Evolutionary conservation across 495 filamentous ascomycete species (phyloP).

Genomic region (Cercophora newfieldiana): DNA sequence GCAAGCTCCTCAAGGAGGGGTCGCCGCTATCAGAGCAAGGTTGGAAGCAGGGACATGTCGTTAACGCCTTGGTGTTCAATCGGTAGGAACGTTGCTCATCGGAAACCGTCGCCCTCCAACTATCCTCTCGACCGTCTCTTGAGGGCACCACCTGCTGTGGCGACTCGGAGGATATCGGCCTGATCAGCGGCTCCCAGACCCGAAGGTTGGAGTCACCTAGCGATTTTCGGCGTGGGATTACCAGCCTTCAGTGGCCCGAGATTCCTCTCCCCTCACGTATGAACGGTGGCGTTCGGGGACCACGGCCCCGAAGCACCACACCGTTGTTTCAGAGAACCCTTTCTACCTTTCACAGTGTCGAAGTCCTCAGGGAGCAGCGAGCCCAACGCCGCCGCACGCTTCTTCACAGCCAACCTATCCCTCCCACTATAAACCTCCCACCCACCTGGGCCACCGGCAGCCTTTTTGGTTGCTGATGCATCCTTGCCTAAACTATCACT

Average conservation of each 20-base stretch:
- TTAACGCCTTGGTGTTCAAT: conserved; percentile 77
- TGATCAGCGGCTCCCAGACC: background rate
- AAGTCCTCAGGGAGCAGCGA: background rate
- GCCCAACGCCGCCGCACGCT: background rate
- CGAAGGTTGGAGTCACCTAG: background rate
- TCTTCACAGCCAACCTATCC: background rate
- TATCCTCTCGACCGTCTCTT: background rate
- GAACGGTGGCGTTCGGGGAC: background rate
- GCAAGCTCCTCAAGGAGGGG: conserved; percentile 71
- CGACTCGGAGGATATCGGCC: background rate
- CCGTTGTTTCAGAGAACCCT: background rate
- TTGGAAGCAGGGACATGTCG: conserved; percentile 72
- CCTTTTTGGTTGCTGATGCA: background rate
- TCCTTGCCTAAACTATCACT: background rate
- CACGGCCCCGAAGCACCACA: background rate
- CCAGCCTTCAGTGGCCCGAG: background rate
- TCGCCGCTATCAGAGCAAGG: conserved; percentile 64
- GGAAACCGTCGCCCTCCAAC: background rate
- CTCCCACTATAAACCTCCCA: background rate
- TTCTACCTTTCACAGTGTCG: background rate
- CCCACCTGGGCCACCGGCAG: background rate
- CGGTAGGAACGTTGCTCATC: conserved; percentile 35
- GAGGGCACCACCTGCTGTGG: background rate
- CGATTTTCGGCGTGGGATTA: background rate
- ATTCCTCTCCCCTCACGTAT: background rate